Evolutionary conservation across 106 monocot genomes (phyloP), one percentile per base, ranked within the genome.

Genomic region (Ottelia alismoides): DNA sequence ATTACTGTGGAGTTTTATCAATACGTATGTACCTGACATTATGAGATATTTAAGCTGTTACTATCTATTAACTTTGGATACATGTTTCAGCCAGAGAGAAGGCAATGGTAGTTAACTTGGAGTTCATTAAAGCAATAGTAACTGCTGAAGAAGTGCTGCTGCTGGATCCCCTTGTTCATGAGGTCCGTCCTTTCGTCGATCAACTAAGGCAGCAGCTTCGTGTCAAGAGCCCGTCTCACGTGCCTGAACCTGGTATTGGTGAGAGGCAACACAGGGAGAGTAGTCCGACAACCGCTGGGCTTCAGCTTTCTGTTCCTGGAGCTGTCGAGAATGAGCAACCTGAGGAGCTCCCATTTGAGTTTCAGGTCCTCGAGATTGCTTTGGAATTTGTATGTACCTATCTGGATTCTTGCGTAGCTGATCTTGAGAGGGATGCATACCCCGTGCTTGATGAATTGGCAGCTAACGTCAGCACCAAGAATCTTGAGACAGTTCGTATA

Each of bases 1-100:
- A n/a, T n/a, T n/a, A n/a, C n/a, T n/a, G n/a, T n/a, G n/a, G n/a
- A n/a, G n/a, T n/a, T n/a, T n/a, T n/a, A n/a, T n/a, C n/a, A n/a
- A n/a, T n/a, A n/a, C n/a, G n/a, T n/a, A n/a, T n/a, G n/a, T n/a
- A n/a, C n/a, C n/a, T n/a, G n/a, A n/a, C n/a, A n/a, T n/a, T n/a
- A n/a, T n/a, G n/a, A n/a, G n/a, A n/a, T n/a, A n/a, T n/a, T n/a
- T n/a, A n/a, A n/a, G n/a, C n/a, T n/a, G n/a, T n/a, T n/a, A n/a
- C n/a, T n/a, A n/a, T n/a, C n/a, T n/a, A n/a, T n/a, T n/a, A n/a
- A n/a, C n/a, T n/a, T n/a, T n/a, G n/a, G n/a, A n/a, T n/a, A n/a
- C n/a, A n/a, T n/a, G n/a, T n/a, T n/a, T n/a, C n/a, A 90, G 98
- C 85, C 2, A 99, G 98, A 62, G 90, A 90, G 40, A 99, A 73